Conservation (phyloP, 208 protist species). For the Acanthamoeba royreba region DNA sequence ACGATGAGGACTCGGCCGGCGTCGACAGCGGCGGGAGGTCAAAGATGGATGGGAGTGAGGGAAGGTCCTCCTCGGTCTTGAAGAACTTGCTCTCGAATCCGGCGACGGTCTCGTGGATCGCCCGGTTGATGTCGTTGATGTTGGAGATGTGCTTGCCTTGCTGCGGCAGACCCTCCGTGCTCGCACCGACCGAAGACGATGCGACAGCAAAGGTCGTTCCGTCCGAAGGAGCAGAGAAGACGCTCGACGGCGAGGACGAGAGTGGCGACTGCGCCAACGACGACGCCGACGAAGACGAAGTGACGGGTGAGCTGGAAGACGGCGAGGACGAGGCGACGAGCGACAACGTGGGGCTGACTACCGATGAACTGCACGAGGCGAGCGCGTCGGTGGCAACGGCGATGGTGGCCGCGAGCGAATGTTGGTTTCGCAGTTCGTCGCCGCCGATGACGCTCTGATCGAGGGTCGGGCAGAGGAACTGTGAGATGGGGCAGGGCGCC, state of each 20-base stretch:
- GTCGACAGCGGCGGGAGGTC: neutral
- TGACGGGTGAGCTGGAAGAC: too few species aligned
- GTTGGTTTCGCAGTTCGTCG: neutral
- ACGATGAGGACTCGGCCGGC: neutral
- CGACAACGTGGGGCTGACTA: too few species aligned
- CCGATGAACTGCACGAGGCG: too few species aligned
- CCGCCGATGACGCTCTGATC: neutral
- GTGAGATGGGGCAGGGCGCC: too few species aligned
- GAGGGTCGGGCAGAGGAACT: neutral
- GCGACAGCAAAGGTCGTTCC: too few species aligned
- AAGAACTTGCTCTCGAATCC: neutral
- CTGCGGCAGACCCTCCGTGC: too few species aligned
- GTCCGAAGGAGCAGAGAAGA: too few species aligned
- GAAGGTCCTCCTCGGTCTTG: neutral
- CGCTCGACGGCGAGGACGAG: too few species aligned
- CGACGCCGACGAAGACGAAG: too few species aligned
- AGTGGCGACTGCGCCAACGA: too few species aligned
- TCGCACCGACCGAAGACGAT: too few species aligned
- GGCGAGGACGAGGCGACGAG: too few species aligned
- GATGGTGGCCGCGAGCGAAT: neutral
- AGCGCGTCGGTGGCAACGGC: neutral
- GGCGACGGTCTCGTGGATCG: neutral
- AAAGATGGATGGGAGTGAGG: neutral
- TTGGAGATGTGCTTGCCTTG: neutral
- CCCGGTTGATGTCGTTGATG: neutral